Base-by-base conservation (phyloP, 2,329 filamentous ascomycete genomes). In the Aspergillus sp. region DNA sequence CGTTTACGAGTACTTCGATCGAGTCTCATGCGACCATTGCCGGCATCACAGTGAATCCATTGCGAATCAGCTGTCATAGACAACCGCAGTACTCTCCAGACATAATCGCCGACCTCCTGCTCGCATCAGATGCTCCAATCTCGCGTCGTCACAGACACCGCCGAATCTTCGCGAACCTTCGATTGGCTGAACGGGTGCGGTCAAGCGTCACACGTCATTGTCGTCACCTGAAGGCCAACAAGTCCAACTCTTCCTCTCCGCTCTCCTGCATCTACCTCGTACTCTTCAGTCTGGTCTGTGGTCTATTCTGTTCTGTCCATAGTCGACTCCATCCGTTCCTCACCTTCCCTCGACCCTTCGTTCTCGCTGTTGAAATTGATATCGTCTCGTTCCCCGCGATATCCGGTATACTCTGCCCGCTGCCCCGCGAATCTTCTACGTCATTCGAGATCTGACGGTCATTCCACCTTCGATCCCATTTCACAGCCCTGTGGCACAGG, bases 121-220 rank as follows among this genome's bases (percentile, higher is more conserved):
- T n/a, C 14, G 14, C 6, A 38, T 17, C 34, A 38, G 34, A 38
- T 38, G 14, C 34, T 3, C 16, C 14, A 38, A n/a, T n/a, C 14
- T 38, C 34, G 7, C 16, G 14, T 38, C 14, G 7, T 40, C n/a
- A 48, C 45, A 29, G 16, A n/a, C 11, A 19, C 17, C 11, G 21
- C 59, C 40, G 70, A 72, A 71, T 44, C 55, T 72, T 72, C 71
- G 61, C 55, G 70, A 73, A 73, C 50, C 55, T 72, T 73, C 70
- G 51, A 63, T 62, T 55, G 55, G 56, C 52, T 50, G 49, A 43
- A 38, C 5, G 20, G 36, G 44, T 51, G 52, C 55, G 47, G 50
- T 55, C 58, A 54, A 65, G 42, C 61, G 64, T 70, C 66, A 64
- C 66, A 67, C 66, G 66, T 69, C 67, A 70, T 42, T 50, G 47